Evolutionary conservation across 2,329 filamentous ascomycete species (phyloP).

Genomic region (Aureobasidium sp.): DNA sequence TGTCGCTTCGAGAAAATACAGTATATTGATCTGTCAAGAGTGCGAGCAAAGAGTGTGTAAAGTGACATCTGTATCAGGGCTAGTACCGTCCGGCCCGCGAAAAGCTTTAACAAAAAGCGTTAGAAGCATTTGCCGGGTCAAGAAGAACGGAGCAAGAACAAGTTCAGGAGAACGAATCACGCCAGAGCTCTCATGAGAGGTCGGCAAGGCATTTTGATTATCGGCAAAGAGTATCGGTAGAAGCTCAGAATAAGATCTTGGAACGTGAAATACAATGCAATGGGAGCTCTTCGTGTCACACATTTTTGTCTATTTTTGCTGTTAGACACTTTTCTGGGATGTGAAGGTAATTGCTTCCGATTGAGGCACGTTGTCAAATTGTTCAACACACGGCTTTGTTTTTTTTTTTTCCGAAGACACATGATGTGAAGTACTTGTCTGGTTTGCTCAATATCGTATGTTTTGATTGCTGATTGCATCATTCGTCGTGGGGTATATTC

Average conservation of each 20-base stretch:
- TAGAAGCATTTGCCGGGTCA: not conserved
- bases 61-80: not conserved
- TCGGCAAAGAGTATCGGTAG: not conserved
- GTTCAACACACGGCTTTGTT: too few relatives aligned
- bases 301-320: too few relatives aligned
- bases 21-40: too few relatives aligned
- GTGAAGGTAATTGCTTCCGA: too few relatives aligned
- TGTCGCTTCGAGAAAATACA: too few relatives aligned
- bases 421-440: not conserved
- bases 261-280: not conserved
- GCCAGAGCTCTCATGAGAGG: conserved; percentile 4
- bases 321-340: too few relatives aligned
- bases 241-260: not conserved
- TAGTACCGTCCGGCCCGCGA: too few relatives aligned
- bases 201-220: not conserved
- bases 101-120: not conserved
- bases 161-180: not conserved
- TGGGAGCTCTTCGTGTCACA: too few relatives aligned
- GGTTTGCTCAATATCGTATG: not conserved
- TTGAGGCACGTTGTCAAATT: too few relatives aligned
- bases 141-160: not conserved
- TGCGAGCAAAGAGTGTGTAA: not conserved
- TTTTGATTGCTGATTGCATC: not conserved
- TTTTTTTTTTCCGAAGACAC: too few relatives aligned
- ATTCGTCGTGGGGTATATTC: conserved; percentile 8